phyloP scores from a whole-genome alignment of 208 protist species.

The Acanthamoeba lenticulata region DNA sequence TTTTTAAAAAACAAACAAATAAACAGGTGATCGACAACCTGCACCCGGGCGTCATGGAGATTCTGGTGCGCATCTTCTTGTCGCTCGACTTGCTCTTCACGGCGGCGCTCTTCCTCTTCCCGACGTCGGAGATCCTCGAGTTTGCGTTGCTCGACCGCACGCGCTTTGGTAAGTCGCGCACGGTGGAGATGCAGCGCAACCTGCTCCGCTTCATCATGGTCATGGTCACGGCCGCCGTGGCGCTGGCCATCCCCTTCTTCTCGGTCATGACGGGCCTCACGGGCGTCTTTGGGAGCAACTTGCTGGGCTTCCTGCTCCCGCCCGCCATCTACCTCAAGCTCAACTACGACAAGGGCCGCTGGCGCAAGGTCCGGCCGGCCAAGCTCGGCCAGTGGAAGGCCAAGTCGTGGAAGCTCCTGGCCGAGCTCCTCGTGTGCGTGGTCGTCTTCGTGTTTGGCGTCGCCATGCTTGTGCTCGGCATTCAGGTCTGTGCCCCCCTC shows the following conservation, averaged over 20 bases:
- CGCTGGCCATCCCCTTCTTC: constrained; percentile 55
- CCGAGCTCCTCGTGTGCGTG: not conserved
- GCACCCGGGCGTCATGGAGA: not conserved
- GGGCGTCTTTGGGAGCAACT: constrained; percentile 42
- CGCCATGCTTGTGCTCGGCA: constrained; percentile 10
- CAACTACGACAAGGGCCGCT: not conserved
- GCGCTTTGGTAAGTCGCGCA: constrained; percentile 42
- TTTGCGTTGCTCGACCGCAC: not conserved
- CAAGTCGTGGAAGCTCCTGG: not conserved
- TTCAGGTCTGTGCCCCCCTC: not conserved
- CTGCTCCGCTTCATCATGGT: constrained; percentile 27
- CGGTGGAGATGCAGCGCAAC: constrained; percentile 9
- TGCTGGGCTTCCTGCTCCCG: constrained; percentile 21
- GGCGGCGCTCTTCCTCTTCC: constrained; percentile 37
- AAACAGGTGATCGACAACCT: constrained; percentile 34
- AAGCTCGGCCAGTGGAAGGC: not conserved
- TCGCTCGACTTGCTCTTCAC: constrained; percentile 50
- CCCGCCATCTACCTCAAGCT: constrained; percentile 33
- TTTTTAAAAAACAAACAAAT: not conserved
- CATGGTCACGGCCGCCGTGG: constrained; percentile 15
- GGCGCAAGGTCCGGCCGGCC: not conserved
- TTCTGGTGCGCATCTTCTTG: constrained; percentile 53
- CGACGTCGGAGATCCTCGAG: constrained; percentile 25
- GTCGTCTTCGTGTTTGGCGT: constrained; percentile 33
- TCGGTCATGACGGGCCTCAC: constrained; percentile 51